Base-by-base conservation (phyloP, 2,329 filamentous ascomycete species). In the Amesomyces nigricolor region DNA sequence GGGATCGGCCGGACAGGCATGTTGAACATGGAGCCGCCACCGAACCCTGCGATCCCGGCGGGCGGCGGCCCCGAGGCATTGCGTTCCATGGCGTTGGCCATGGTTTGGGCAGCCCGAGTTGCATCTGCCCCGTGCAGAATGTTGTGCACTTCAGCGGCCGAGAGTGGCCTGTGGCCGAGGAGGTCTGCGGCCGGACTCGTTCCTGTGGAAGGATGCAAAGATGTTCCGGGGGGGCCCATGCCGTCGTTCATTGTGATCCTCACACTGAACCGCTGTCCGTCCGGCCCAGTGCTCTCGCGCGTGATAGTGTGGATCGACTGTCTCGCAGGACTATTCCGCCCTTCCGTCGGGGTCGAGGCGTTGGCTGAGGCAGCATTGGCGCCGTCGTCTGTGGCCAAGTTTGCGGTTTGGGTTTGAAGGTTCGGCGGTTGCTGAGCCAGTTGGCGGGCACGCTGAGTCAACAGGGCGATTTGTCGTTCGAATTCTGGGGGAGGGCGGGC, bases 221-320 rank as follows among this genome's bases (percentile, higher is more conserved):
- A 35, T 4, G 37, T n/a, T 19, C 40, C 32, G 16, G 57, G 37
- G 3, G 53, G 56, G 2, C 56, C 40, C 9, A 68, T 57, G 2
- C 72, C 71, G 58, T 78, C 76, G 62, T 79, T 80, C 51, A 78
- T 70, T 2, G 76, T 78, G 51, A 81, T 70, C 42, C 76, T 75
- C 73, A 76, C 79, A 54, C 57, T 56, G 19, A 50, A 58, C 7
- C 76, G 71, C 56, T 78, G 72, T 14, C 78, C 78, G 60, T 80
- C 77, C 9, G 77, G 75, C 0, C 74, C 75, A 32, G 76, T 63
- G 8, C 73, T 72, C 63, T 81, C 78, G 32, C 75, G 75, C 8
- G 75, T 72, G 17, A 78, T 71, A 9, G 73, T 76, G 19, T 73
- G 57, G 13, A 58, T 66, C 14, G 54, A 10, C 42, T 56, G 54